These are phyloP conservation scores for Plasmodium relictum DNA, from an alignment of 169 alveolate species.

Conservation along the genomic window DNA sequence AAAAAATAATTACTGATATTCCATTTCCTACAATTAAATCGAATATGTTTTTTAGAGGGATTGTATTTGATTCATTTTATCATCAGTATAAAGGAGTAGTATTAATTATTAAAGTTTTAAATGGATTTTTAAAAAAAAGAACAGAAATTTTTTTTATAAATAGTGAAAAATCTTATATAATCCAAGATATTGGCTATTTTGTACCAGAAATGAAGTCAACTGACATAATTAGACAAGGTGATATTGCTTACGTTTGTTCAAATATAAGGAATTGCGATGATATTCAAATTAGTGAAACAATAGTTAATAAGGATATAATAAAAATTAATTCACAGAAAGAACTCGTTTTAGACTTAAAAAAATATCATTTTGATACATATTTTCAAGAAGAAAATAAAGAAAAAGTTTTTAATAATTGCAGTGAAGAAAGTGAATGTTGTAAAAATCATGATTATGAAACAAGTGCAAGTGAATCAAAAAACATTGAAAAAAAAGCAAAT, in stretches of 20 bases:
- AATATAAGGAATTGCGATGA: slow-evolving; percentile 70
- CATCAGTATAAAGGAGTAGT: slow-evolving; percentile 93
- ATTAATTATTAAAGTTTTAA: slow-evolving; percentile 87
- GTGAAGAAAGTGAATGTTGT: neutral
- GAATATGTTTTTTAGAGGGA: slow-evolving; percentile 89
- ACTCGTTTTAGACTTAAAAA: slow-evolving; percentile 45
- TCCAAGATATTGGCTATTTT: slow-evolving; percentile 85
- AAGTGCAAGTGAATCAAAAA: neutral
- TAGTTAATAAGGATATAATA: slow-evolving; percentile 19
- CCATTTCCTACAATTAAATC: slow-evolving; percentile 89
- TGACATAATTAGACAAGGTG: slow-evolving; percentile 75
- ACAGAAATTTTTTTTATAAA: slow-evolving; percentile 81
- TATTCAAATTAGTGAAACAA: slow-evolving; percentile 41
- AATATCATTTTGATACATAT: neutral
- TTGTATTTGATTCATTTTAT: slow-evolving; percentile 93
- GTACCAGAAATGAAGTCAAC: slow-evolving; percentile 80
- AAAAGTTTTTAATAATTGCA: neutral
- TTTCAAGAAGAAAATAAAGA: neutral
- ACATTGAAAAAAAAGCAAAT: neutral
- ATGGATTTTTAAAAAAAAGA: slow-evolving; percentile 81
- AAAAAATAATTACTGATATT: slow-evolving; percentile 84
- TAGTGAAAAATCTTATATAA: slow-evolving; percentile 71
- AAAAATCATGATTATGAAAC: neutral
- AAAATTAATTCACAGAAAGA: slow-evolving; percentile 13
- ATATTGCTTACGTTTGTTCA: slow-evolving; percentile 60